Evolutionary conservation across 2,329 filamentous ascomycete genomes (phyloP), one percentile per base, ranked within the genome.

Genomic region (Cladosporium austrohemisphaericum): DNA sequence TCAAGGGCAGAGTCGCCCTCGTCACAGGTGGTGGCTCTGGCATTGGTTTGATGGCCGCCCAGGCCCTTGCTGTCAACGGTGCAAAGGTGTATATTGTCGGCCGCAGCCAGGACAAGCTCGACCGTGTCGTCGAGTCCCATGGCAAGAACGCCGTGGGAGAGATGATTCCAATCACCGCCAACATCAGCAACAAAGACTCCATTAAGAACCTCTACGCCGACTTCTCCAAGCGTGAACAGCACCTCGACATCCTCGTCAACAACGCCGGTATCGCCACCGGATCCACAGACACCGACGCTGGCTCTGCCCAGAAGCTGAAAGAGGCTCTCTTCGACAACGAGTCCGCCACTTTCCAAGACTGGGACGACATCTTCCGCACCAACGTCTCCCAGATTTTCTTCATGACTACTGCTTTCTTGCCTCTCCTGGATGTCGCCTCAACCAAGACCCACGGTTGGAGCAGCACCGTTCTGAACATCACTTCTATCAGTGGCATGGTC

Each of bases 1-100:
- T 69, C 54, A 65, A 67, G 54, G 63, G 56, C 57, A 68, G 65
- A 53, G 61, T 68, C n/a, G 71, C 70, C 8, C 57, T 74, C 14
- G 64, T 73, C 2, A 71, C 70, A 2, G 54, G 72, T 28, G 73
- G 71, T 44, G 72, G 72, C 29, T 68, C 65, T 5, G 73, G 73
- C 10, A 75, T 76, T 52, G 73, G 73, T 18, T 55, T 75, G 50
- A 76, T 76, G 72, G 62, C 67, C 32, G 68, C 67, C 14, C 44
- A 22, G 50, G 60, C 40, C 9, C 52, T 58, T 23, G 55, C 54
- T 19, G 53, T 60, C 37, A 66, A 66, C 51, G 63, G 63, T 2
- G 65, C 64, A 23, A 75, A 75, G 58, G 72, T 75, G 19, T 76
- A 76, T 59, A 74, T 76, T 54, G 66, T 70, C 16, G 72, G 73